These are phyloP conservation scores for Decorospora gaudefroyi DNA, from an alignment of 2,329 filamentous ascomycete genomes.

Conservation along the genomic window DNA sequence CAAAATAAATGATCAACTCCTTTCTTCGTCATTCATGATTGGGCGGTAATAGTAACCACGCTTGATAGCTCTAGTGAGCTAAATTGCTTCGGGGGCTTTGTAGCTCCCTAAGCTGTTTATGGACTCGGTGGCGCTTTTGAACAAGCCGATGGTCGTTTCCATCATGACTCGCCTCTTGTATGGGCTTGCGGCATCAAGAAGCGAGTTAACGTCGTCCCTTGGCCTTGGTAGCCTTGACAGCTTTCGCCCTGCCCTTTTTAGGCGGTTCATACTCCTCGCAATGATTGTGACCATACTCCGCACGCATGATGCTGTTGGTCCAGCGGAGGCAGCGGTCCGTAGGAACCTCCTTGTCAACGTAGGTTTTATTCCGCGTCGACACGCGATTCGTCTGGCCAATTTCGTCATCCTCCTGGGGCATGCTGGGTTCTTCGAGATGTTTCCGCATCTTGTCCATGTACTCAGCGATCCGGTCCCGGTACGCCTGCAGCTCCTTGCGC, in stretches of 20 bases:
- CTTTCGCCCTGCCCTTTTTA: conserved; percentile 51
- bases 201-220: conserved; percentile 33
- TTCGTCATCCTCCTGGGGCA: conserved; percentile 55
- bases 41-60: not conserved
- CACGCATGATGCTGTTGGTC: conserved; percentile 65
- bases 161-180: conserved; percentile 4
- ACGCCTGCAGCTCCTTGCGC: conserved; percentile 80
- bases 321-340: conserved; percentile 66
- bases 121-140: not conserved
- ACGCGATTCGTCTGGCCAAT: conserved; percentile 58
- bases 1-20: conserved; percentile 21
- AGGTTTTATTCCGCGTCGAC: conserved; percentile 66
- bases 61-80: not conserved
- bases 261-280: conserved; percentile 59
- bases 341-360: conserved; percentile 57
- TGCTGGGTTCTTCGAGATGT: conserved; percentile 65
- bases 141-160: not conserved
- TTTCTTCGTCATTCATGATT: conserved; percentile 28
- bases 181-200: conserved; percentile 3
- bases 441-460: conserved; percentile 80
- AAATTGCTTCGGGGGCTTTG: not conserved
- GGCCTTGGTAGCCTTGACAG: conserved; percentile 34
- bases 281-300: conserved; percentile 64
- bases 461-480: conserved; percentile 73
- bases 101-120: not conserved